Conservation (phyloP, 345 rosid species). For the Linum usitatissimum region DNA sequence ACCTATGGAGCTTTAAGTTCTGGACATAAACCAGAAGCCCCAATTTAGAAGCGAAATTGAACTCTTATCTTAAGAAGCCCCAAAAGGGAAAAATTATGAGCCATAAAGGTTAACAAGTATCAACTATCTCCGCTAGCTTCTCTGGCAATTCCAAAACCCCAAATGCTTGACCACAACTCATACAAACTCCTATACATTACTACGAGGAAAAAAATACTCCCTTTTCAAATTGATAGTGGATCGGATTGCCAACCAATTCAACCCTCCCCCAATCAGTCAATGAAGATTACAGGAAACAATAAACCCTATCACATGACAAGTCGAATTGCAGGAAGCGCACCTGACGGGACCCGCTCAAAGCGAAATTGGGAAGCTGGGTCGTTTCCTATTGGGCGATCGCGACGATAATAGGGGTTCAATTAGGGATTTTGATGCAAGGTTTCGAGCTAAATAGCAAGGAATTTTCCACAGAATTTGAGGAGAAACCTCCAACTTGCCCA, state of each 20-base stretch:
- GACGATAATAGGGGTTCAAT: neutral
- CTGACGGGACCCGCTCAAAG: neutral
- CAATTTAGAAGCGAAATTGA: neutral
- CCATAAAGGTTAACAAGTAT: neutral
- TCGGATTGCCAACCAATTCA: neutral
- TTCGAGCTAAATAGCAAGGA: neutral
- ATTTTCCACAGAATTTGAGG: too few species aligned
- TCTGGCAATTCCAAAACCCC: neutral
- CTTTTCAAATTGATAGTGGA: neutral
- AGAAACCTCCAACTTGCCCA: neutral
- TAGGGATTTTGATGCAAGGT: neutral
- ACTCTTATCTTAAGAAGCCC: neutral
- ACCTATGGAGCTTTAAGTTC: neutral
- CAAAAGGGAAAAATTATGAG: neutral
- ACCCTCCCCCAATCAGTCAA: neutral
- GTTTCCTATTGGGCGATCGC: neutral
- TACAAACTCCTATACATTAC: neutral
- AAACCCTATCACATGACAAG: neutral
- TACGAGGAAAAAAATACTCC: neutral
- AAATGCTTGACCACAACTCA: neutral
- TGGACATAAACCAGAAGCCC: neutral
- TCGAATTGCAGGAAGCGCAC: neutral
- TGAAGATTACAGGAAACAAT: neutral
- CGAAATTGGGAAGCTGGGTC: neutral
- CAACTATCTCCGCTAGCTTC: neutral